Base-by-base conservation (phyloP, 2,329 filamentous ascomycete genomes). In the Pezicula rhizophila region DNA sequence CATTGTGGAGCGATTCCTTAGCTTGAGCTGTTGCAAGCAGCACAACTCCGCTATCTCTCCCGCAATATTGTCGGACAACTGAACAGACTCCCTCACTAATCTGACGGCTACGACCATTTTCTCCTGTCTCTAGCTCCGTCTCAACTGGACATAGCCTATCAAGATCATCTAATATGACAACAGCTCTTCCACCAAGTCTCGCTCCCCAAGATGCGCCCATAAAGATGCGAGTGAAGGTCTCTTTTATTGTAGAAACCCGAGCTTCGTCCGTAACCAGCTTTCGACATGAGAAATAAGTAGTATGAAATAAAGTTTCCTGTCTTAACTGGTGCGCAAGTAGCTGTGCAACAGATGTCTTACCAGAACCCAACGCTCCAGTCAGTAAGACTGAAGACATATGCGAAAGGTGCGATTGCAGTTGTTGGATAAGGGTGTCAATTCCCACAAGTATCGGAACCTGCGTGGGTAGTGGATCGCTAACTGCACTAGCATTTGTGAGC, bases 141-240 rank as follows among this genome's bases (percentile, higher is more conserved):
- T 99, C 95, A 1, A 84, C 85, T 0, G 93, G 92, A 63, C 92
- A 97, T 1, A 99, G 75, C 61, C 89, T 89, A 67, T 99, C 93
- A 6, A 99, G 70, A 61, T 99, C 93, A 62, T 99, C 93, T 2
- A 99, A 74, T 43, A 99, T 81, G 17, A 99, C 87, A 2, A 97
- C 66, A 0, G 91, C 80, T 53, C 82, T 84, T 4, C 93, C 93
- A 18, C 90, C 91, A 1, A 93, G 76, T 51, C 92, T 79, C 33
- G 92, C 89, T 34, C 89, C 90, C 93, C 93, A 99, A 38, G 87
- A 85, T 3, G 93, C 93, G 17, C 82, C 79, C 74, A 93, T 89
- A 64, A 99, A 97, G 2, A 95, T 69, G 14, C 89, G 80, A 45
- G 80, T 84, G 5, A 99, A 70, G 0, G 83, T 93, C 61, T 97